Conservation (phyloP, 176 grass and related monocot genomes). For the Carex parvula region DNA sequence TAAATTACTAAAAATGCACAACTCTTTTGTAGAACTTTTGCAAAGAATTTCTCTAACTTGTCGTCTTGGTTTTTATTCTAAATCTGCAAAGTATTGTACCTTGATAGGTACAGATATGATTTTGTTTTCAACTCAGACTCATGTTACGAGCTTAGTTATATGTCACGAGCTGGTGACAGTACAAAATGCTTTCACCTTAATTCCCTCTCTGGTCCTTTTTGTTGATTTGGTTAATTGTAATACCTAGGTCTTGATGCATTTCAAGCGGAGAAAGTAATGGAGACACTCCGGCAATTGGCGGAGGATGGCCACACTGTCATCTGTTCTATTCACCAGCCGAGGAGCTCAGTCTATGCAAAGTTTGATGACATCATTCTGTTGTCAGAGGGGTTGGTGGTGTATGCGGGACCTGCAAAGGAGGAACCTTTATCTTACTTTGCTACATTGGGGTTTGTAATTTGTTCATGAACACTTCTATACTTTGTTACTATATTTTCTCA, state of each 20-base stretch:
- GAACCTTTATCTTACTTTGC: slow-evolving; percentile 75
- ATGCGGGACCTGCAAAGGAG: slow-evolving; percentile 83
- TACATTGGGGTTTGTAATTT: slow-evolving; percentile 61
- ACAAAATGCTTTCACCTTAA: neutral
- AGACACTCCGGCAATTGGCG: slow-evolving; percentile 83
- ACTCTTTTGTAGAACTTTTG: neutral
- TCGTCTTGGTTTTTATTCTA: neutral
- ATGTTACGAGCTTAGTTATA: neutral
- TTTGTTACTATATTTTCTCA: neutral
- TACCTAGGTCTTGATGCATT: slow-evolving; percentile 88
- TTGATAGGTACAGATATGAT: neutral
- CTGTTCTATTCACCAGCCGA: slow-evolving; percentile 92
- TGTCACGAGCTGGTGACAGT: neutral
- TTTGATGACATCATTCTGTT: slow-evolving; percentile 94
- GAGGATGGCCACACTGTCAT: slow-evolving; percentile 94
- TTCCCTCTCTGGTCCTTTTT: neutral
- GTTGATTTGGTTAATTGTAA: slow-evolving; percentile 13
- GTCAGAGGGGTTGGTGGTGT: slow-evolving; percentile 77
- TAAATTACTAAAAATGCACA: neutral
- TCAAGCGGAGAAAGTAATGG: slow-evolving; percentile 99
- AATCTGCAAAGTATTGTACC: neutral
- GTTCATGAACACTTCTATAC: neutral
- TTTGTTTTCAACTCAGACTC: neutral
- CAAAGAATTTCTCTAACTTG: neutral
- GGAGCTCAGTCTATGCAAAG: slow-evolving; percentile 91